Base-by-base conservation (phyloP, 75 land plant genomes). In the Isoetes taiwanensis region DNA sequence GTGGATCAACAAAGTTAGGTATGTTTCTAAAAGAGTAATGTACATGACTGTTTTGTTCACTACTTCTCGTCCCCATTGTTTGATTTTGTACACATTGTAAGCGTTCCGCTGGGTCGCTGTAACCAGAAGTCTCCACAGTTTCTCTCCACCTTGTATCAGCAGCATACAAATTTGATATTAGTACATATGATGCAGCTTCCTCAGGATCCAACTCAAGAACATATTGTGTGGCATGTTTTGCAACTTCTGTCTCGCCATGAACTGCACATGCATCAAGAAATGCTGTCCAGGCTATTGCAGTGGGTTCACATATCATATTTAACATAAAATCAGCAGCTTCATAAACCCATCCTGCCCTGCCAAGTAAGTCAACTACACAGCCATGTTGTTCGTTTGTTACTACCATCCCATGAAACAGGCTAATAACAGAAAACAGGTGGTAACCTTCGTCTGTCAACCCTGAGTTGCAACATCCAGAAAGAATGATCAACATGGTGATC, bases 131-230 rank as follows among this genome's bases (percentile, higher is more conserved):
- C n/a, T n/a, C n/a, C n/a, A n/a, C n/a, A n/a, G n/a, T n/a, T n/a
- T n/a, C n/a, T n/a, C n/a, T n/a, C n/a, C n/a, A n/a, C n/a, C n/a
- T n/a, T n/a, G n/a, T n/a, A n/a, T n/a, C n/a, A n/a, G n/a, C 8
- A 0, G 67, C 73, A 59, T 52, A 64, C 9, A 65, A 38, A 29
- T 65, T 65, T 28, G 74, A 72, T 28, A 61, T 33, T 27, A 72
- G 30, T 8, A 64, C 29, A 48, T 64, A 71, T 27, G 59, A 32
- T 41, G 56, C 67, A 41, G 52, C 40, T 4, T 43, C 10, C 31
- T 41, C 0, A 10, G 68, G 74, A 16, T 56, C 67, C 27, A 65
- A 14, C 23, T 72, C 58, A 20, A 54, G 9, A 2, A 61, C 9
- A 0, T 31, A n/a, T 11, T 37, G 19, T 24, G 41, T 32, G 5